Base-by-base conservation (phyloP, 1,139 yeast genomes). In the Hemisphaericaspora subhashii region DNA sequence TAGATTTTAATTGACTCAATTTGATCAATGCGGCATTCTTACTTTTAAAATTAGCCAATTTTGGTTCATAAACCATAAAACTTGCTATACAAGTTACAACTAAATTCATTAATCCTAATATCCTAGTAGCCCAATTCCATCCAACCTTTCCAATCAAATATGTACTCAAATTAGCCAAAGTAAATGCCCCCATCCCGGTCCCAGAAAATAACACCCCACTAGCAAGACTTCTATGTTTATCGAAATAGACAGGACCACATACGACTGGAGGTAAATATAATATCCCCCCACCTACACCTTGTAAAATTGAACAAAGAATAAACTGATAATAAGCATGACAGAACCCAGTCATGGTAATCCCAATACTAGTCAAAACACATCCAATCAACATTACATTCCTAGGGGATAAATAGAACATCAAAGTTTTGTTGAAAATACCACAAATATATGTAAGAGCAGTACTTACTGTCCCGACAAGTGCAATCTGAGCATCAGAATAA, bases 181-280 rank as follows among this genome's bases (percentile, higher is more conserved):
- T 60, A 31, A 70, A 52, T 2, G 70, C 74, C 4, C 76, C 76
- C 33, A 68, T 49, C 4, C 74, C 74, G 0, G 74, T 61, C 2
- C 76, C 76, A 9, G 71, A 53, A 41, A 69, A 68, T 4, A 69
- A 48, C 12, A 66, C 39, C 1, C 75, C 75, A 64, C 67, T 58
- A 1, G 75, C 75, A 38, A 65, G 55, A 6, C 69, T 74, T 39
- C 74, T 49, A 39, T 63, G 62, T 29, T 55, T 50, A 24, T 54
- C 53, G 46, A 63, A 70, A 42, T 56, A 69, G 5, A 64, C 62
- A 2, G 75, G 75, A 2, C 68, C 68, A 46, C 66, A 62, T 0
- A 65, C 62, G 11, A 67, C 70, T 1, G 75, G 74, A 1, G 73
- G 70, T 18, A 66, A 44, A 44, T 69, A 70, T 1, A 61, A 42